A percentile compares a stretch with the other conserved stretches of the same genome.
Conservation (phyloP, 768 basidiomycete species). For the Tulasnella sp. region DNA sequence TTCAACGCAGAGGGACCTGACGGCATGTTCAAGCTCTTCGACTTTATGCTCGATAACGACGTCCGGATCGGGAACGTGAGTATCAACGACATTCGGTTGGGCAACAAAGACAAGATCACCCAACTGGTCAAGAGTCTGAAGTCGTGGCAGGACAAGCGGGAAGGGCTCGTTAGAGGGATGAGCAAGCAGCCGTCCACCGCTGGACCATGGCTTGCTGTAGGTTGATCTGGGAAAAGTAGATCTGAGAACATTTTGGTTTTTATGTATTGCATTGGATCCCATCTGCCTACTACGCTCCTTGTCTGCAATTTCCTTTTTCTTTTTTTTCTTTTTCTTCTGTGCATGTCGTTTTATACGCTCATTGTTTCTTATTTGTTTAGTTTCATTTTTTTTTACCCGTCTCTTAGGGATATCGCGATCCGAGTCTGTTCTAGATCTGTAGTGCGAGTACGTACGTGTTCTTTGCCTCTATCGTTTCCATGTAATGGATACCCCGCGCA, state of each 20-base stretch:
- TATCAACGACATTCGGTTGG: constrained; percentile 86
- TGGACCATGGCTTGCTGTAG: constrained; percentile 20
- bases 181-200: constrained; percentile 14
- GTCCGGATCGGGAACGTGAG: constrained; percentile 85
- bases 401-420: neutral
- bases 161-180: constrained; percentile 38
- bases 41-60: constrained; percentile 88
- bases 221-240: neutral
- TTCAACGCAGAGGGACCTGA: constrained; percentile 81
- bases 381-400: neutral
- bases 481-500: neutral
- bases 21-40: constrained; percentile 83
- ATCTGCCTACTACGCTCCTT: neutral
- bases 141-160: constrained; percentile 74
- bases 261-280: neutral
- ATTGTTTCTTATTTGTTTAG: neutral
- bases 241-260: neutral
- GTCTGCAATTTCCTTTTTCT: no score
- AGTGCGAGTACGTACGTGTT: neutral
- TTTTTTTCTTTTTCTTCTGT: neutral
- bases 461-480: neutral
- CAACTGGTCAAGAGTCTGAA: constrained; percentile 74
- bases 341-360: neutral
- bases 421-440: neutral
- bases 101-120: constrained; percentile 73